Conservation (phyloP, 108 stramenopile species). For the Nitzschia sp. region DNA sequence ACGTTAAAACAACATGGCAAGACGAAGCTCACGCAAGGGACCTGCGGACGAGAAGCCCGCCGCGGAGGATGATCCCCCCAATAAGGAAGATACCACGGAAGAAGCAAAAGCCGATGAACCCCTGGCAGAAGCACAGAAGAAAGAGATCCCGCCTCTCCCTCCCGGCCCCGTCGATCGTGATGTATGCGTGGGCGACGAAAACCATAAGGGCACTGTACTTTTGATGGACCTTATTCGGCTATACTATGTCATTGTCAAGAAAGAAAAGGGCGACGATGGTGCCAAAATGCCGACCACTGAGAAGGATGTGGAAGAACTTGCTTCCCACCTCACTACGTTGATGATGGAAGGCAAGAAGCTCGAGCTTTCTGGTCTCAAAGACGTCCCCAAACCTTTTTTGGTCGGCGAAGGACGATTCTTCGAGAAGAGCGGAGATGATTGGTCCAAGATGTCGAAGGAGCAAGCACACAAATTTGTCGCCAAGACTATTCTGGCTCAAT, state of each 20-base stretch:
- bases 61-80: background rate
- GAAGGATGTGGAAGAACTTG: conserved; percentile 25
- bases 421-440: conserved; percentile 1
- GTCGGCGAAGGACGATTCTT: conserved; percentile 33
- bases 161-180: conserved; percentile 19
- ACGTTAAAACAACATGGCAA: too few species aligned
- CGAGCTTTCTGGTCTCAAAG: conserved; percentile 44
- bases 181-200: conserved; percentile 18
- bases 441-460: conserved; percentile 12
- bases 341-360: conserved; percentile 31
- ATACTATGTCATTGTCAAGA: conserved; percentile 32
- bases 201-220: conserved; percentile 29
- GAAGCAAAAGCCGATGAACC: background rate
- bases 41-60: background rate
- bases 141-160: background rate
- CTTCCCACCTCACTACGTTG: conserved; percentile 18
- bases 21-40: background rate
- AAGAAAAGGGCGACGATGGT: conserved; percentile 3
- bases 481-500: conserved; percentile 6
- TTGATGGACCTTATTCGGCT: conserved; percentile 38
- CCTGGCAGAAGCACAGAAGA: background rate
- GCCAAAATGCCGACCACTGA: background rate
- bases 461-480: conserved; percentile 7
- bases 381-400: conserved; percentile 47
- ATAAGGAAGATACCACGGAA: background rate